These are phyloP conservation scores for Prinsepia uniflora DNA, from an alignment of 306 rosid species.

Conservation along the genomic window DNA sequence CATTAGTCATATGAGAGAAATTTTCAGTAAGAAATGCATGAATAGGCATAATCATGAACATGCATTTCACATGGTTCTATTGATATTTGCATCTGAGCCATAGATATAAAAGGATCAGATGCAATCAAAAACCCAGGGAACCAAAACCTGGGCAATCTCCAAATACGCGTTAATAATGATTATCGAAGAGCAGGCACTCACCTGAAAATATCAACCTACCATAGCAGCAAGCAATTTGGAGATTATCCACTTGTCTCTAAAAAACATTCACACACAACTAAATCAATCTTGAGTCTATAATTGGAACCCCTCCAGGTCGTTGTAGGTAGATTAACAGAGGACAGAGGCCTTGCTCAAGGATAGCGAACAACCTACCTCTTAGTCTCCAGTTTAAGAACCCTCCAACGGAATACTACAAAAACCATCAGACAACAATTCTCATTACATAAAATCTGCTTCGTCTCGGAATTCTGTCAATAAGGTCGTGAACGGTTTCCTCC, in stretches of 20 bases:
- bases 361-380: conserved; percentile 98
- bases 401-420: conserved; percentile 64
- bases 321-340: conserved; percentile 43
- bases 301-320: conserved; percentile 53
- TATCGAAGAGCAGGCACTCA: conserved; percentile 72
- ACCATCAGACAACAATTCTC: conserved; percentile 72
- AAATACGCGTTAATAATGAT: conserved; percentile 40
- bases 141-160: conserved; percentile 37
- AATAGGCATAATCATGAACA: conserved; percentile 10
- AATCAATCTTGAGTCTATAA: conserved; percentile 68
- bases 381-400: conserved; percentile 78
- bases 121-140: conserved; percentile 43
- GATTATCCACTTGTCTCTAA: conserved; percentile 95
- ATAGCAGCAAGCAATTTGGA: conserved; percentile 97
- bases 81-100: conserved; percentile 6
- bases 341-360: conserved; percentile 71
- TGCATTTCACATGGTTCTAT: conserved; percentile 14
- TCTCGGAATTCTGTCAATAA: conserved; percentile 52
- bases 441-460: conserved; percentile 68
- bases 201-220: conserved; percentile 97
- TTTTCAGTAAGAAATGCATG: conserved; percentile 10
- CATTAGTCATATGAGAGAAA: not conserved
- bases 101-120: conserved; percentile 26
- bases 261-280: conserved; percentile 84
- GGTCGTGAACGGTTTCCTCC: conserved; percentile 95